Percentiles rank a stretch among this genome's conserved stretches.
phyloP scores from a whole-genome alignment of 2,329 filamentous ascomycete species.

The Colletotrichum eleusines region DNA sequence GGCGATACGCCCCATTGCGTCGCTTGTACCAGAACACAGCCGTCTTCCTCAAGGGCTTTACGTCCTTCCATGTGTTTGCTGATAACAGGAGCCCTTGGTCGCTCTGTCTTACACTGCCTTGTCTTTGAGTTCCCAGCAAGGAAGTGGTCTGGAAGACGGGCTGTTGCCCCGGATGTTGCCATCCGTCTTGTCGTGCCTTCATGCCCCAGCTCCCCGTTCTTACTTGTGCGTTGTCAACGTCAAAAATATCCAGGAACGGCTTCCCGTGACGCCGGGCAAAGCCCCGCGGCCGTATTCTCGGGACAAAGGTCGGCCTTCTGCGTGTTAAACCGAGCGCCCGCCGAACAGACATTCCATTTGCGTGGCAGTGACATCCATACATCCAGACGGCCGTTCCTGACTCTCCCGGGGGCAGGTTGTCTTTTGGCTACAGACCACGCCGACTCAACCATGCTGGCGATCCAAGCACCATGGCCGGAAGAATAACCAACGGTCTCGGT shows the following conservation, averaged over 20 bases:
- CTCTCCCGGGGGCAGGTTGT: no score
- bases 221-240: not conserved
- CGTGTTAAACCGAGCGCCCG: conserved; percentile 33
- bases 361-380: not conserved
- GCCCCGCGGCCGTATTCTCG: conserved; percentile 36
- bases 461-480: not conserved
- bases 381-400: no score
- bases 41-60: not conserved
- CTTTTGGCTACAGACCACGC: not conserved
- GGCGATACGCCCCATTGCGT: not conserved
- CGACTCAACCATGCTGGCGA: not conserved
- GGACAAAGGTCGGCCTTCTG: conserved; percentile 35
- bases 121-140: not conserved
- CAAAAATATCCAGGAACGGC: not conserved
- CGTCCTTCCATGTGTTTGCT: not conserved
- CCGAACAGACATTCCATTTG: conserved; percentile 14
- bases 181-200: conserved; percentile 23
- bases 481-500: not conserved
- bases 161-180: conserved; percentile 14
- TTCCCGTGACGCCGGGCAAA: conserved; percentile 22
- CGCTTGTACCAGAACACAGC: not conserved
- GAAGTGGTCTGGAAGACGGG: conserved; percentile 11
- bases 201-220: not conserved
- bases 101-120: not conserved
- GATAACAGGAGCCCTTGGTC: no score